phyloP scores from a whole-genome alignment of 805 yeast species.

The Wickerhamiella brachini region DNA sequence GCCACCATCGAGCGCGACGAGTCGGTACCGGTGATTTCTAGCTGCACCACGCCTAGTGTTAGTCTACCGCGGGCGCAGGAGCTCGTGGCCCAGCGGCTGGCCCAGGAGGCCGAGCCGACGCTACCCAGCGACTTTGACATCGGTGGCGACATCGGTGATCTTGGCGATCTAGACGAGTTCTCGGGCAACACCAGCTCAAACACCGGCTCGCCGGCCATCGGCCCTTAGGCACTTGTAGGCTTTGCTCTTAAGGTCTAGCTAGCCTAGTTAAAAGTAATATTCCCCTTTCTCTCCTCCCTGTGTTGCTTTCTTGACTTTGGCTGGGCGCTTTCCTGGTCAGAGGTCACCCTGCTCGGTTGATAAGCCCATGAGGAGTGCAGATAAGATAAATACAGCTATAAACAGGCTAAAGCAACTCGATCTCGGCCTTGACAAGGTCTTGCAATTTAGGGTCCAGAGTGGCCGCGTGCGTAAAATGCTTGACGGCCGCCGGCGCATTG shows the following conservation, averaged over 20 bases:
- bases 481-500: conserved; percentile 63
- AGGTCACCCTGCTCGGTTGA: too few species aligned
- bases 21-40: conserved; percentile 75
- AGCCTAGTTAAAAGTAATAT: not conserved
- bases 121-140: conserved; percentile 1
- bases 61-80: conserved; percentile 79
- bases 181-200: not conserved
- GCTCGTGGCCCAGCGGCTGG: conserved; percentile 68
- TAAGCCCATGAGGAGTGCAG: too few species aligned
- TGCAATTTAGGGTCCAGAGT: conserved; percentile 70
- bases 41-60: conserved; percentile 92
- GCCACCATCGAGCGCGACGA: conserved; percentile 96
- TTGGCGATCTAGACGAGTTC: conserved; percentile 1
- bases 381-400: too few species aligned
- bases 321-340: too few species aligned
- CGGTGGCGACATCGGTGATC: conserved; percentile 1
- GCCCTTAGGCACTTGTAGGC: not conserved
- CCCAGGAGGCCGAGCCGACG: conserved; percentile 18
- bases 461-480: conserved; percentile 76
- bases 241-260: not conserved
- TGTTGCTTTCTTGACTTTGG: too few species aligned
- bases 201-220: not conserved
- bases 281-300: not conserved
- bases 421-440: not conserved
- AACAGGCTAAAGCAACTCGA: not conserved